Base-by-base conservation (phyloP, 139 green algal genomes). In the Volvox reticuliferus region DNA sequence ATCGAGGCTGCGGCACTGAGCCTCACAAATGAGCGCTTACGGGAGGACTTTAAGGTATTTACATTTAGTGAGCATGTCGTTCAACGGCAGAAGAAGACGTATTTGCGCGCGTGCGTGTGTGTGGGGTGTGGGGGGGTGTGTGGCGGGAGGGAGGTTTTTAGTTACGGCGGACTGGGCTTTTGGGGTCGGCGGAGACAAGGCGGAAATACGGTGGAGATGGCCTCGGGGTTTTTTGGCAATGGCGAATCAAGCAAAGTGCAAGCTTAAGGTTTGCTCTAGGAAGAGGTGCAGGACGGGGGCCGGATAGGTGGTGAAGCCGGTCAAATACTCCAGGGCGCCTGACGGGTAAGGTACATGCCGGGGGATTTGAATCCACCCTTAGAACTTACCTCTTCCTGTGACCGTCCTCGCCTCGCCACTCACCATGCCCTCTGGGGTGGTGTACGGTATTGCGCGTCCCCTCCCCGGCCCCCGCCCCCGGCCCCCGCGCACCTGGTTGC, bases 1-100 rank as follows among this genome's bases (percentile, higher is more conserved):
- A 26, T 17, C 0, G 86, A 90, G 50, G 50, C 20, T 26, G 75
- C 86, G 20, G 33, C 26, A 2, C 21, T 84, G 20, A 20, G 37
- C 14, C 50, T 90, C 50, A 50, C 50, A 55, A 90, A 90, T 30
- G 86, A 90, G 73, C 73, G 75, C 12, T 55, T 90, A 50, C 3
- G 16, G 32, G 86, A 16, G 55, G 86, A 90, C 22, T 1, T 90
- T 2, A 84, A 77, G 86, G 86, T 89, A 36, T 24, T 5, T 30
- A 73, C 16, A 12, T 24, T 12, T 73, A 24, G 2, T 24, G 65
- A 24, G 65, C 12, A 73, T 69, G 19, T 69, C 62, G 17, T 24
- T 19, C 62, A 69, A 17, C 62, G 62, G 62, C 19, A 69, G 62
- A 24, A 19, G 62, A 19, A n/a, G n/a, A n/a, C n/a, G n/a, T n/a